These are phyloP conservation scores for Colletotrichum nymphaeae DNA, from an alignment of 2,329 filamentous ascomycete genomes.

Conservation along the genomic window DNA sequence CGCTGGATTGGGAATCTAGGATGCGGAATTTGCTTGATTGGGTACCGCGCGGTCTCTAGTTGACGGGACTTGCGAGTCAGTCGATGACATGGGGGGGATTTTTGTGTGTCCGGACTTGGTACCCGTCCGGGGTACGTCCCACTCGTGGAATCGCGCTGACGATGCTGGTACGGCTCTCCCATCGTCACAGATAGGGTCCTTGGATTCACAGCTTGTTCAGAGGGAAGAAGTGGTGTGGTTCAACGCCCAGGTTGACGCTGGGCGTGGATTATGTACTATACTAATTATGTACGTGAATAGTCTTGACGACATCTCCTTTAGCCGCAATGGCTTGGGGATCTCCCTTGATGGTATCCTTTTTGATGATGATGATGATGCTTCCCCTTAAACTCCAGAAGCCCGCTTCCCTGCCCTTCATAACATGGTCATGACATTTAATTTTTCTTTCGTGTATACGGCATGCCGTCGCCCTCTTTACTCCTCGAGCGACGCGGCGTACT, in stretches of 20 bases:
- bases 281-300: slow-evolving; percentile 19
- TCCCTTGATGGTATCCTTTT: slow-evolving; percentile 3
- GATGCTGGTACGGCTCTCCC: neutral
- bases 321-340: neutral
- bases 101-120: neutral
- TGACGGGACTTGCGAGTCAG: neutral
- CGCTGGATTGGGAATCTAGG: neutral
- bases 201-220: neutral
- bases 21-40: no score
- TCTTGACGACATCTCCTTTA: neutral
- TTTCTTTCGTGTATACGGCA: neutral
- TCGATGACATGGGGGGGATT: neutral
- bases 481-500: slow-evolving; percentile 34
- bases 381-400: slow-evolving; percentile 24
- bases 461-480: neutral
- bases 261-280: slow-evolving; percentile 11
- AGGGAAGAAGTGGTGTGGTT: neutral
- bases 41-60: no score
- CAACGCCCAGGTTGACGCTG: neutral
- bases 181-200: no score
- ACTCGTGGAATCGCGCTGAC: neutral
- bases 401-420: slow-evolving; percentile 18
- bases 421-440: slow-evolving; percentile 5
- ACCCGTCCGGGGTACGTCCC: neutral
- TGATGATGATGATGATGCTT: no score